These are phyloP conservation scores for Tubosaeta sp. DNA, from an alignment of 768 basidiomycete species.

Conservation along the genomic window DNA sequence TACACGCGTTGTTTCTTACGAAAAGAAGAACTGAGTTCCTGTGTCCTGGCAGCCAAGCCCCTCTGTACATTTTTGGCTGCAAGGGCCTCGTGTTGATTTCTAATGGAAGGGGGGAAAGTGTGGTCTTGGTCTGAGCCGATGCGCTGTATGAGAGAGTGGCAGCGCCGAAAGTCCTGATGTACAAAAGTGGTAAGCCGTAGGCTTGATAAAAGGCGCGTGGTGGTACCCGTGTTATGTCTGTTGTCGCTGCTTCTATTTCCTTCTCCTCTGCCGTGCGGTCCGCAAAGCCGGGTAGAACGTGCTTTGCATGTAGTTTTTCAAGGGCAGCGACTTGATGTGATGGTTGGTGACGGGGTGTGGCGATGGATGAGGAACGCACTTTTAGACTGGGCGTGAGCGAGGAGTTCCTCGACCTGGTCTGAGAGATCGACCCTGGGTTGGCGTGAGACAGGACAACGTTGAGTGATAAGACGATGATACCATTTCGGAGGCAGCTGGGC, in stretches of 20 bases:
- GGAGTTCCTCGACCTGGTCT: constrained; percentile 81
- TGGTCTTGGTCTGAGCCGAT: constrained; percentile 59
- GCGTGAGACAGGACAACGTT: constrained; percentile 13
- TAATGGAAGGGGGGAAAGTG: constrained; percentile 56
- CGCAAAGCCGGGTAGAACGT: constrained; percentile 92
- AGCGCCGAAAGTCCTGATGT: constrained; percentile 36
- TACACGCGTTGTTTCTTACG: constrained; percentile 98
- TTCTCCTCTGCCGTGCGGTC: constrained; percentile 92
- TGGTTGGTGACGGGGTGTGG: constrained; percentile 13
- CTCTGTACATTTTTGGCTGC: constrained; percentile 94
- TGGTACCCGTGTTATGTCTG: constrained; percentile 80
- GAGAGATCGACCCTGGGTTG: constrained; percentile 81
- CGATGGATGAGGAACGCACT: constrained; percentile 47
- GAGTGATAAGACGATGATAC: constrained; percentile 37
- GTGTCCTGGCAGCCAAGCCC: constrained; percentile 92
- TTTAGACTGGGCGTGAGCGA: constrained; percentile 66
- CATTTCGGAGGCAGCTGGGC: constrained; percentile 79
- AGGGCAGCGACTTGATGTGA: constrained; percentile 65
- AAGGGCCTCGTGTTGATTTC: constrained; percentile 47
- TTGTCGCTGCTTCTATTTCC: constrained; percentile 85
- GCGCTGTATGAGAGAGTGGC: constrained; percentile 56
- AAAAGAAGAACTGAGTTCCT: constrained; percentile 87
- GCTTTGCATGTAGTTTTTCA: constrained; percentile 95
- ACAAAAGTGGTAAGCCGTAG: constrained; percentile 4
- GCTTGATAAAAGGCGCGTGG: constrained; percentile 14